phyloP scores from a whole-genome alignment of 1,284 basidiomycete species.

The Ustilago trichophora region DNA sequence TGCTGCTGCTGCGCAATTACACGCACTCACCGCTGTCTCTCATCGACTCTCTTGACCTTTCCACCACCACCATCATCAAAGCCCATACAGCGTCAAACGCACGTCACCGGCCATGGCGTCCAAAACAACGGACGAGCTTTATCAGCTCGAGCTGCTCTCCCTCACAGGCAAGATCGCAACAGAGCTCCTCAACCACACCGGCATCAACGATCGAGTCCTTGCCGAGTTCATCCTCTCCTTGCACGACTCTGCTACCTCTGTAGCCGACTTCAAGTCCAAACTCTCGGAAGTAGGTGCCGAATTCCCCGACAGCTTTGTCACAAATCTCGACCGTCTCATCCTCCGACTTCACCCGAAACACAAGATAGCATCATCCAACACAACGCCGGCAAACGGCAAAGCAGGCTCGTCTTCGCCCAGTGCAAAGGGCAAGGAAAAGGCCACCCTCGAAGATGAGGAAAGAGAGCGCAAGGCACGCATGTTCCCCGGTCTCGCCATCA shows the following conservation, averaged over 20 bases:
- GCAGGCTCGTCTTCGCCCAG: conserved; percentile 62
- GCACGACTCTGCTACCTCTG: conserved; percentile 82
- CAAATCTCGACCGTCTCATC: conserved; percentile 92
- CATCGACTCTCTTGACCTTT: not conserved
- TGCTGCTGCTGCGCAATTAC: conserved; percentile 1
- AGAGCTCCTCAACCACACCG: conserved; percentile 72
- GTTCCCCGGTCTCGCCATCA: conserved; percentile 89
- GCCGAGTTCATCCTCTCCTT: conserved; percentile 95
- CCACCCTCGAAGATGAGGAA: conserved; percentile 69
- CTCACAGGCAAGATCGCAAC: conserved; percentile 62
- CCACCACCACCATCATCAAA: not conserved
- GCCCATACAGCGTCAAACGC: not conserved
- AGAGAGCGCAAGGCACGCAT: conserved; percentile 80
- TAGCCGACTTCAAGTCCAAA: conserved; percentile 82
- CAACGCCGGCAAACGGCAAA: conserved; percentile 62
- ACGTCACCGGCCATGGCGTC: conserved; percentile 11
- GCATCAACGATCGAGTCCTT: conserved; percentile 80
- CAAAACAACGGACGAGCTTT: conserved; percentile 51
- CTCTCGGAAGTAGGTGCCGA: conserved; percentile 82
- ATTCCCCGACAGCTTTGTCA: conserved; percentile 87
- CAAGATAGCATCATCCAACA: conserved; percentile 54
- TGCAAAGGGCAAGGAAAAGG: conserved; percentile 67
- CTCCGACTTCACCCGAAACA: conserved; percentile 94
- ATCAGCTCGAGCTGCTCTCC: conserved; percentile 63
- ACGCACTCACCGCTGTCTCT: not conserved